These are phyloP conservation scores for Setaria viridis DNA, from an alignment of 202 grass and related monocot species.

Conservation along the genomic window DNA sequence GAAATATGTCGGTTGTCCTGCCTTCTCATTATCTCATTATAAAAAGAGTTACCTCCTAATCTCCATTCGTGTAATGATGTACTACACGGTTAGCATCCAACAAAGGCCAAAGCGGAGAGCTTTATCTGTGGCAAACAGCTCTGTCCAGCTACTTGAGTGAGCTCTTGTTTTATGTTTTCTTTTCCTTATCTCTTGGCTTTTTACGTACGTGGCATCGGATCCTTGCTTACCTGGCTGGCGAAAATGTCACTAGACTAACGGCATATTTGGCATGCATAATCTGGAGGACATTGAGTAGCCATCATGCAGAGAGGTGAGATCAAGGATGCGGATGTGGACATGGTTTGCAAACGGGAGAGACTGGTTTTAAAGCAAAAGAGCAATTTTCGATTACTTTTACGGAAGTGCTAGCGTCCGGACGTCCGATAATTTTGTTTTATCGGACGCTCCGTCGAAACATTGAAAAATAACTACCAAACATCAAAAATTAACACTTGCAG, in stretches of 20 bases:
- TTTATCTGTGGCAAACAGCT: constrained; percentile 12
- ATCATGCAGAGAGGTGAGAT: not conserved
- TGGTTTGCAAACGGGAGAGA: not conserved
- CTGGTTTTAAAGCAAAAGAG: not conserved
- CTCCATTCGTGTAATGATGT: constrained; percentile 3
- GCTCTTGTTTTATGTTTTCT: not conserved
- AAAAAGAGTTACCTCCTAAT: not conserved
- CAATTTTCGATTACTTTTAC: not conserved
- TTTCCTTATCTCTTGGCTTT: not conserved
- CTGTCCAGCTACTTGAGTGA: not conserved
- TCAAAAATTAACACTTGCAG: too few species aligned
- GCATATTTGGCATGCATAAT: not conserved
- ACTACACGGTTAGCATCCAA: constrained; percentile 22
- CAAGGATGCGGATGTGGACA: not conserved
- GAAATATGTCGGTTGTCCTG: not conserved
- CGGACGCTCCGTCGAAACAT: too few species aligned
- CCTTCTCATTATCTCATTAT: not conserved
- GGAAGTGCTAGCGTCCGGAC: too few species aligned
- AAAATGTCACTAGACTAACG: not conserved
- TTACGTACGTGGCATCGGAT: constrained; percentile 30
- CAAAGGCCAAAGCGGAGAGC: not conserved
- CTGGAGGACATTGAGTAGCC: not conserved
- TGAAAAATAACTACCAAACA: too few species aligned
- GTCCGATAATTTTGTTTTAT: too few species aligned
- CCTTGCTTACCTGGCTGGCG: constrained; percentile 20